A percentile compares a stretch with the other conserved stretches of the same genome.
Evolutionary conservation across 495 filamentous ascomycete species (phyloP).

Genomic region (Talaromyces adpressus): DNA sequence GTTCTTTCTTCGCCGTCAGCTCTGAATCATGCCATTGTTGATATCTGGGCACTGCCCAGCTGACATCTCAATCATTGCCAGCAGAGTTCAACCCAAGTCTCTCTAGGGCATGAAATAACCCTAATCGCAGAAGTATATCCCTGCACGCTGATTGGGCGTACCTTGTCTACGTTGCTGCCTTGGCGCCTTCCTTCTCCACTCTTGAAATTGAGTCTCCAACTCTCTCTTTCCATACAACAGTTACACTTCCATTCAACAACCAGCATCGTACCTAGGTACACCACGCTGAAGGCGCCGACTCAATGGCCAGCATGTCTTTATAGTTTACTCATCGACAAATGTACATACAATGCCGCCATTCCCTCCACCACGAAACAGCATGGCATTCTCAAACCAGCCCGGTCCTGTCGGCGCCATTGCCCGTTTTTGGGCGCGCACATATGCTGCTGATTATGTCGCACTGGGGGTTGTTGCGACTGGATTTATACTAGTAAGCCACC

Average conservation of each 20-base stretch:
- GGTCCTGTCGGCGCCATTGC: conserved; percentile 32
- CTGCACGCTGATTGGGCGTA: not conserved
- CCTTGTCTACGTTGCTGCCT: too few relatives aligned
- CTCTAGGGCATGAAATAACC: not conserved
- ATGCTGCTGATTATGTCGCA: conserved; percentile 81
- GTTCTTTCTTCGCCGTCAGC: too few relatives aligned
- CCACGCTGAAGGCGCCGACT: not conserved
- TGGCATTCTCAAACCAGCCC: conserved; percentile 18
- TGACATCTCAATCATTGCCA: too few relatives aligned
- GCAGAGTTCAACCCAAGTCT: not conserved
- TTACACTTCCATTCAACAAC: not conserved
- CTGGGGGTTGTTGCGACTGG: conserved; percentile 58
- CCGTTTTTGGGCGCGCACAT: conserved; percentile 57
- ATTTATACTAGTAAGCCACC: conserved; percentile 53
- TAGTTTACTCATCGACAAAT: not conserved
- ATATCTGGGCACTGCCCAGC: too few relatives aligned
- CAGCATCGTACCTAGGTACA: not conserved
- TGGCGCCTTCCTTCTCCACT: not conserved
- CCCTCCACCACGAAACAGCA: conserved; percentile 9
- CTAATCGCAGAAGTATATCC: not conserved
- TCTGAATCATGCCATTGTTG: too few relatives aligned
- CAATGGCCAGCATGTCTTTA: not conserved
- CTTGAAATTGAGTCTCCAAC: not conserved
- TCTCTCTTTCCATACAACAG: not conserved
- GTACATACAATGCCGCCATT: conserved; percentile 1